phyloP scores from a whole-genome alignment of 139 green algal genomes.

The Chlorella sp. region DNA sequence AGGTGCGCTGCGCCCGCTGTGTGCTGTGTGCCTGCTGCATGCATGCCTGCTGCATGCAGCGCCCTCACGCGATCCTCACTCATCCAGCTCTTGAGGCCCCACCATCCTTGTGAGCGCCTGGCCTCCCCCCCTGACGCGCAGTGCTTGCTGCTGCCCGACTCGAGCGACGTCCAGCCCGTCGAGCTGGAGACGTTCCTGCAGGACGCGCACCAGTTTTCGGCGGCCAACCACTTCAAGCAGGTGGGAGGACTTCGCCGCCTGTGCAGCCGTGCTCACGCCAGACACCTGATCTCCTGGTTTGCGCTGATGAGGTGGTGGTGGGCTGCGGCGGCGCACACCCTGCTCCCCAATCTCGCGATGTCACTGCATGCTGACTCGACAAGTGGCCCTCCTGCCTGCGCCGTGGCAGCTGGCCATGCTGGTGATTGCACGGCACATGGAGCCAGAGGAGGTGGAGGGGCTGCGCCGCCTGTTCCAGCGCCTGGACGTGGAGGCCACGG shows the following conservation, averaged over 20 bases:
- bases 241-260: no score
- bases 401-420: conserved; percentile 30
- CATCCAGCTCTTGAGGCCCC: not conserved
- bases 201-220: conserved; percentile 20
- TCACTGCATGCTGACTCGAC: no score
- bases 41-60: no score
- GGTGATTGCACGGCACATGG: conserved; percentile 23
- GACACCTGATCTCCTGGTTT: no score
- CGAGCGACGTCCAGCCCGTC: not conserved
- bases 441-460: conserved; percentile 11
- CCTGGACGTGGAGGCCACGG: conserved; percentile 25
- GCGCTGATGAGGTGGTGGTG: no score
- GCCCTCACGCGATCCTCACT: no score
- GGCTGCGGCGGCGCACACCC: no score
- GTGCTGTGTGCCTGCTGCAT: not conserved
- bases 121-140: not conserved
- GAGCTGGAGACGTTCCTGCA: conserved; percentile 14
- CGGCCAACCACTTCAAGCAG: conserved; percentile 4
- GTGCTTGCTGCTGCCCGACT: conserved; percentile 15
- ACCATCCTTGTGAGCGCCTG: not conserved
- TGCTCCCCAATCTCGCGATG: no score
- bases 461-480: conserved; percentile 19
- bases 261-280: no score
- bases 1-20: not conserved
- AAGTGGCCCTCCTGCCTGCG: no score